Evolutionary conservation across 2,329 filamentous ascomycete species (phyloP).

Genomic region (Cladosporium sphaerospermum): DNA sequence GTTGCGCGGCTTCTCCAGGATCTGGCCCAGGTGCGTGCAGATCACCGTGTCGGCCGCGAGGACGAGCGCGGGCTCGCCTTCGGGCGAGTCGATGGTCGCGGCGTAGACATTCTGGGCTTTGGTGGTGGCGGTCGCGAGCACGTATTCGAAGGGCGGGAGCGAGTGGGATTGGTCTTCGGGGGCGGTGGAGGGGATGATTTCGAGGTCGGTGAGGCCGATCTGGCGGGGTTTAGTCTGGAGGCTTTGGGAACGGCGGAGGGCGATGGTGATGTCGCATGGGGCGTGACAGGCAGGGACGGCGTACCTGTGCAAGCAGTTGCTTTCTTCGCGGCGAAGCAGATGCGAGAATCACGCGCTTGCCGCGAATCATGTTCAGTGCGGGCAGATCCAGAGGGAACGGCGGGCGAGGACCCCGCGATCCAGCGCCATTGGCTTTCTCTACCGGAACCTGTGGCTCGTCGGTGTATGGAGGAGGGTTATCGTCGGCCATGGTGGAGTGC

Average conservation of each 20-base stretch:
- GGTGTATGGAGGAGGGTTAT: constrained; percentile 42
- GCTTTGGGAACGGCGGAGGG: background rate
- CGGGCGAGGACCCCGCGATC: constrained; percentile 35
- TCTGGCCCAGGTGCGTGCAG: constrained; percentile 64
- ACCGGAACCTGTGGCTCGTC: constrained; percentile 14
- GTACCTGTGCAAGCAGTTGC: constrained; percentile 68
- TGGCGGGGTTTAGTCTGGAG: constrained; percentile 31
- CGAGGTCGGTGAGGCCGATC: constrained; percentile 74
- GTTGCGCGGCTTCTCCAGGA: constrained; percentile 84
- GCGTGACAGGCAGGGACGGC: constrained; percentile 9
- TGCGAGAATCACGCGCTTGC: constrained; percentile 79
- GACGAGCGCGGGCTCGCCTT: constrained; percentile 71
- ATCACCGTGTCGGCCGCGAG: constrained; percentile 90
- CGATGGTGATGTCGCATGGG: background rate
- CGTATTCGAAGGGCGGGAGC: constrained; percentile 82
- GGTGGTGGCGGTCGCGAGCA: constrained; percentile 73
- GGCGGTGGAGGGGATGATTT: constrained; percentile 75
- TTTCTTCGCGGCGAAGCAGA: constrained; percentile 81
- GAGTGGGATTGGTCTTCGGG: constrained; percentile 80
- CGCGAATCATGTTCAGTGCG: constrained; percentile 67
- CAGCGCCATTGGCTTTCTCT: constrained; percentile 18
- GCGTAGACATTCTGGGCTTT: constrained; percentile 74
- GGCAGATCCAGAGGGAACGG: constrained; percentile 71
- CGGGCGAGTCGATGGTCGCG: constrained; percentile 50
- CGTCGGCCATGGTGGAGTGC: constrained; percentile 22